Conservation (phyloP, 371 early-diverging fungal species). For the Mucor velutinosus region DNA sequence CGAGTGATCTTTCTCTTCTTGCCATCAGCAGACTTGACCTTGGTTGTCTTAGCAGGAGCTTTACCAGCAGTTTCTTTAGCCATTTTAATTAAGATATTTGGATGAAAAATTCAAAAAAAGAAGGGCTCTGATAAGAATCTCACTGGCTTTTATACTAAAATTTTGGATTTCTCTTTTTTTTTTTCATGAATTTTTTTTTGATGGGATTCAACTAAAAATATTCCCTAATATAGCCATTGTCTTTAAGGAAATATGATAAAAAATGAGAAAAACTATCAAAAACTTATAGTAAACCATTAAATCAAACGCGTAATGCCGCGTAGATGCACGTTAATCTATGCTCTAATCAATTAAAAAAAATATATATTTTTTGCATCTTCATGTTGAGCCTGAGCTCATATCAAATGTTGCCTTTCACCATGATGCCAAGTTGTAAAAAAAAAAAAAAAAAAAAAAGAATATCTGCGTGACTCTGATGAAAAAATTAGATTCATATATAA, state of each 20-base stretch:
- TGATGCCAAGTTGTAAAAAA: background rate
- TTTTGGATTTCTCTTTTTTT: background rate
- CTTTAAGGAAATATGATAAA: background rate
- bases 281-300: background rate
- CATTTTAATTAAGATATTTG: conserved; percentile 39
- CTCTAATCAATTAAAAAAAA: conserved; percentile 1
- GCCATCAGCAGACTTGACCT: conserved; percentile 3
- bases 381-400: background rate
- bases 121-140: conserved; percentile 83
- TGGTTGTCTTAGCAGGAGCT: conserved; percentile 50
- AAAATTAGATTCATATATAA: background rate
- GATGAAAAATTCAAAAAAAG: conserved; percentile 76
- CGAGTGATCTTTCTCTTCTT: conserved; percentile 71
- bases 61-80: conserved; percentile 16
- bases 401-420: background rate
- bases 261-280: background rate
- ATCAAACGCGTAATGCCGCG: conserved; percentile 15
- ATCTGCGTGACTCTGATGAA: background rate
- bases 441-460: conserved; percentile 1
- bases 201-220: background rate
- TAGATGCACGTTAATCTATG: conserved; percentile 2
- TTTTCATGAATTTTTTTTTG: background rate
- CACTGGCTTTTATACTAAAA: conserved; percentile 84
- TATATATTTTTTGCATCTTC: background rate
- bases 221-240: background rate